These are phyloP conservation scores for Calendula officinalis DNA, from an alignment of 129 eudicot genomes.

Conservation along the genomic window DNA sequence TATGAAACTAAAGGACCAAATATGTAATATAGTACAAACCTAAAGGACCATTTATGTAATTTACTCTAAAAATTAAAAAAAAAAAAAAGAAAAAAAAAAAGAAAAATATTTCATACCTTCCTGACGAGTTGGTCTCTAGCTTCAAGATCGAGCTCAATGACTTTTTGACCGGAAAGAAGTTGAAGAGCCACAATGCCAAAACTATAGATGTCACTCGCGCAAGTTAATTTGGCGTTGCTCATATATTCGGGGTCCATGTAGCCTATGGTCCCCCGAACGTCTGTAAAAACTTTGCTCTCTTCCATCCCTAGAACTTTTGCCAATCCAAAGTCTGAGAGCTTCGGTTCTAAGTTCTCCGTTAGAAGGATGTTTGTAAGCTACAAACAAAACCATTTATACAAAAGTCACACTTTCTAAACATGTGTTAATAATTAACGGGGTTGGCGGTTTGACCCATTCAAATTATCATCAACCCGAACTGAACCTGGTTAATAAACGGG, in stretches of 20 bases:
- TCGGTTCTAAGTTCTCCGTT: constrained; percentile 60
- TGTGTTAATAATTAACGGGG: no score
- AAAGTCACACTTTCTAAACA: background rate
- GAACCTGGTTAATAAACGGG: no score
- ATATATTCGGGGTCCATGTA: constrained; percentile 91
- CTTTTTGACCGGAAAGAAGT: constrained; percentile 76
- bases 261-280: constrained; percentile 79
- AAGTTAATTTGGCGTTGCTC: constrained; percentile 83
- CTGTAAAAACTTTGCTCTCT: constrained; percentile 80
- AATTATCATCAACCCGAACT: no score
- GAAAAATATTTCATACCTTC: constrained; percentile 42
- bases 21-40: no score
- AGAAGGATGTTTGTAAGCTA: constrained; percentile 81
- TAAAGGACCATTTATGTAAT: no score
- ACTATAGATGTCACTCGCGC: constrained; percentile 82
- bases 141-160: constrained; percentile 71
- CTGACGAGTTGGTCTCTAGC: constrained; percentile 74
- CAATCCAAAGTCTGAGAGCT: constrained; percentile 83
- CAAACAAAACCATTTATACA: background rate
- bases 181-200: constrained; percentile 78
- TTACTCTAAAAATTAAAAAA: background rate
- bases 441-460: no score
- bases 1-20: no score
- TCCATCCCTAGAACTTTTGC: constrained; percentile 75
- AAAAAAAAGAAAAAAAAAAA: background rate